Evolutionary conservation across 805 yeast genomes (phyloP).

Genomic region (Tetrapisispora nanseiensis): DNA sequence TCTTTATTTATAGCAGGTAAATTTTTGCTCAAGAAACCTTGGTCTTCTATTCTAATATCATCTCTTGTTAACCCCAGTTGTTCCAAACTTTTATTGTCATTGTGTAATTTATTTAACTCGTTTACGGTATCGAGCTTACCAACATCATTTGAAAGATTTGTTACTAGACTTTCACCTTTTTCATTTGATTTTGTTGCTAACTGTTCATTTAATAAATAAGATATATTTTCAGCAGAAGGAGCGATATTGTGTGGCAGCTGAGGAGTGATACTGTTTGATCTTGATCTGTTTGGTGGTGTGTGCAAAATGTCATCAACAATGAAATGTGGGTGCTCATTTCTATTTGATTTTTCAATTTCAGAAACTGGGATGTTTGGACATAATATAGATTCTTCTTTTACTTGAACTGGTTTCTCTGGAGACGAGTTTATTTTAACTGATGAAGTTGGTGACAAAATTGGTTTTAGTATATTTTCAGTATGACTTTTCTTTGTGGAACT

Average conservation of each 20-base stretch:
- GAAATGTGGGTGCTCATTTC: slow-evolving; percentile 62
- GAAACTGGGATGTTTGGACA: too few species aligned
- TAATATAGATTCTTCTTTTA: neutral
- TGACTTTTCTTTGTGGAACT: neutral
- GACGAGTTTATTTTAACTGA: neutral
- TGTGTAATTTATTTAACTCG: too few species aligned
- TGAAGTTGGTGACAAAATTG: neutral
- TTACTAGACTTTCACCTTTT: neutral
- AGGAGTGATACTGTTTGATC: slow-evolving; percentile 17
- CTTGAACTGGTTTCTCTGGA: neutral
- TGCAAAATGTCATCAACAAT: slow-evolving; percentile 27
- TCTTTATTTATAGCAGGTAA: slow-evolving; percentile 23
- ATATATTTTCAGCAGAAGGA: neutral
- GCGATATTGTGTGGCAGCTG: slow-evolving; percentile 8
- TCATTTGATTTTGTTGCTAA: neutral
- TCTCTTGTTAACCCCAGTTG: neutral
- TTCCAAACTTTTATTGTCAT: neutral
- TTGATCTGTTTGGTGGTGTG: slow-evolving; percentile 13
- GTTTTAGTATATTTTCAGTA: neutral
- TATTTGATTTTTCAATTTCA: neutral
- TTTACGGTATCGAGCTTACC: too few species aligned
- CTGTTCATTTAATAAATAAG: neutral
- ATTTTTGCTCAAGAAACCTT: neutral
- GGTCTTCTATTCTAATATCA: neutral
- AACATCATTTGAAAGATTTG: too few species aligned